Evolutionary conservation across 306 rosid genomes (phyloP).

Genomic region (Citrullus colocynthis): DNA sequence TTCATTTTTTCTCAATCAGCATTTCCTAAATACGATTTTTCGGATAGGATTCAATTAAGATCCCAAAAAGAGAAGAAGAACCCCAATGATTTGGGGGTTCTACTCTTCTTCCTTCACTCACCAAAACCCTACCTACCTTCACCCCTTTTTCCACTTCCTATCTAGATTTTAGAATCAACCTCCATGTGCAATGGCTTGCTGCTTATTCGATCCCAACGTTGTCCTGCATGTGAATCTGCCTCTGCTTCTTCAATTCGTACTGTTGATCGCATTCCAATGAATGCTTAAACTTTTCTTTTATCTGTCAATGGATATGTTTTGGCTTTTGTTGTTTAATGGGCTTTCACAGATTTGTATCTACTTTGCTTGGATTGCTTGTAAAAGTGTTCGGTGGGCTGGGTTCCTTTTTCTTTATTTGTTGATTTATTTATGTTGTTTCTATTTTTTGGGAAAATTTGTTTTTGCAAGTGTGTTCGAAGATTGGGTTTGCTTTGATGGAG

Average conservation of each 20-base stretch:
- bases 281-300: neutral
- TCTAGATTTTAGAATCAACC: conserved; percentile 26
- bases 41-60: too few species aligned
- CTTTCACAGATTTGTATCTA: conserved; percentile 17
- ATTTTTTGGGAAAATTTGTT: neutral
- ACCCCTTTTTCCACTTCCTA: conserved; percentile 1
- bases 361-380: conserved; percentile 38
- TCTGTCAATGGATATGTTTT: neutral
- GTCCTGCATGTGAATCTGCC: conserved; percentile 16
- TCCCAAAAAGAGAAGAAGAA: too few species aligned
- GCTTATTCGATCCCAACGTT: neutral
- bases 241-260: conserved; percentile 2
- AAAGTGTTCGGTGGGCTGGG: conserved; percentile 13
- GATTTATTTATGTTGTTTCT: neutral
- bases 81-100: too few species aligned
- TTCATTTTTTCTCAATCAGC: too few species aligned
- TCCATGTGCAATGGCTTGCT: neutral
- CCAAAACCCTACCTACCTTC: conserved; percentile 18
- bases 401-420: conserved; percentile 10
- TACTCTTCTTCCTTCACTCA: neutral
- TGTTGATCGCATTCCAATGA: conserved; percentile 10
- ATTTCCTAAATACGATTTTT: too few species aligned
- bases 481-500: too few species aligned
- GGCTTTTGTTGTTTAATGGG: conserved; percentile 12
- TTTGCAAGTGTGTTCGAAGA: neutral